phyloP scores from a whole-genome alignment of 768 basidiomycete genomes.

The Lactifluus hygrophoroides region DNA sequence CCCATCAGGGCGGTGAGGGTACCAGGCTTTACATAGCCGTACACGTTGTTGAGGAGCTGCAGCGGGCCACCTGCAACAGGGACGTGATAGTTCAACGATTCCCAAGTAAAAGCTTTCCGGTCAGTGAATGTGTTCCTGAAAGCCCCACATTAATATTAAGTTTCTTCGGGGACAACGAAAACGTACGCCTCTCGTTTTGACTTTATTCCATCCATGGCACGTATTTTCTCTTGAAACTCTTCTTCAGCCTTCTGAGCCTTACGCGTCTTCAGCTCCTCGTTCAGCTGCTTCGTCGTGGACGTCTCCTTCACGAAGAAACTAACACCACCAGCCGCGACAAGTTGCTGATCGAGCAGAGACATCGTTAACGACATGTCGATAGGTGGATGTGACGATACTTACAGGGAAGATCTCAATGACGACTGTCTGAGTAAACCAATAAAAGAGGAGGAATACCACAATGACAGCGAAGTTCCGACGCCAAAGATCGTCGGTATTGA shows the following conservation, averaged over 20 bases:
- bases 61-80: slow-evolving; percentile 54
- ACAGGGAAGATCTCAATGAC: slow-evolving; percentile 55
- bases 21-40: slow-evolving; percentile 78
- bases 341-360: slow-evolving; percentile 26
- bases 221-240: slow-evolving; percentile 25
- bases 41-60: slow-evolving; percentile 65
- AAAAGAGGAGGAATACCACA: slow-evolving; percentile 59
- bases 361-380: slow-evolving; percentile 21
- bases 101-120: slow-evolving; percentile 73
- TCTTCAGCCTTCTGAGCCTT: slow-evolving; percentile 30
- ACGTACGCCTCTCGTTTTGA: slow-evolving; percentile 53
- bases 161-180: too few relatives aligned
- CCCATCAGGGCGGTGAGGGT: slow-evolving; percentile 77
- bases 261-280: slow-evolving; percentile 42
- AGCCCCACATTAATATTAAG: not conserved
- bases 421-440: slow-evolving; percentile 60
- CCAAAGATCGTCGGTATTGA: slow-evolving; percentile 53
- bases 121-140: slow-evolving; percentile 18
- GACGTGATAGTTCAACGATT: slow-evolving; percentile 66
- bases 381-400: slow-evolving; percentile 23
- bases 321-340: slow-evolving; percentile 51
- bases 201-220: slow-evolving; percentile 17
- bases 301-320: slow-evolving; percentile 59
- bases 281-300: slow-evolving; percentile 44
- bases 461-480: slow-evolving; percentile 63